Percentiles rank a stretch among this genome's conserved stretches.
phyloP scores from a whole-genome alignment of 108 stramenopile genomes.

The Skeletonema costatum region DNA sequence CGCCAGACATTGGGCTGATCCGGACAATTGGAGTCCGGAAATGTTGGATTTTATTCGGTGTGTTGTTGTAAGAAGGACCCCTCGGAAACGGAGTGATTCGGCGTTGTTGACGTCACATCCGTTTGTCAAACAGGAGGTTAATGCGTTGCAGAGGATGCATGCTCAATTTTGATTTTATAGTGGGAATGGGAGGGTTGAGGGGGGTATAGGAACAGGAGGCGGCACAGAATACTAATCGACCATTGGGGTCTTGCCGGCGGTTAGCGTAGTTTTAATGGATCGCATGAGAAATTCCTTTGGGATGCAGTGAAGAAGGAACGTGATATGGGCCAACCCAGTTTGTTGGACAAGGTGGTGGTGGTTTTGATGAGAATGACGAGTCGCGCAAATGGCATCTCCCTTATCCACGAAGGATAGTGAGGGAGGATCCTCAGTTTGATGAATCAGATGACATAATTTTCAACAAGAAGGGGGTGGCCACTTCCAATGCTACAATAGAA shows the following conservation, averaged over 20 bases:
- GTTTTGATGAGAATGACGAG: neutral
- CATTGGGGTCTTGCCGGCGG: slow-evolving; percentile 68
- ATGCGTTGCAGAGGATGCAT: slow-evolving; percentile 55
- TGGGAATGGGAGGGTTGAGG: slow-evolving; percentile 14
- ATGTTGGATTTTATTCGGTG: slow-evolving; percentile 91
- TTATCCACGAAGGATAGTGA: slow-evolving; percentile 7
- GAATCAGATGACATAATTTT: neutral
- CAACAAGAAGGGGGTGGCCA: neutral
- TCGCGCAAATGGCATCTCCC: slow-evolving; percentile 6
- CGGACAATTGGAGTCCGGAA: slow-evolving; percentile 89
- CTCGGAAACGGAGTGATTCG: slow-evolving; percentile 84
- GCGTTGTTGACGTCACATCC: slow-evolving; percentile 74
- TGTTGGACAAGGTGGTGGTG: neutral
- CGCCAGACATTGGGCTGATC: slow-evolving; percentile 87
- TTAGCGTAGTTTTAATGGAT: slow-evolving; percentile 72
- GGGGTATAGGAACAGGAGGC: slow-evolving; percentile 30
- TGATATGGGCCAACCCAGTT: slow-evolving; percentile 4
- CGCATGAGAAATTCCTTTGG: slow-evolving; percentile 62
- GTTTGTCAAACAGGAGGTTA: slow-evolving; percentile 84
- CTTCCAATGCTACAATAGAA: slow-evolving; percentile 19
- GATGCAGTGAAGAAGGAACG: slow-evolving; percentile 46
- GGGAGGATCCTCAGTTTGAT: slow-evolving; percentile 1
- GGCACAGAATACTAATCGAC: slow-evolving; percentile 13
- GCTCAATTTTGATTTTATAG: too few species aligned
- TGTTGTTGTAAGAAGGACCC: slow-evolving; percentile 90